A percentile compares a stretch with the other conserved stretches of the same genome.
Evolutionary conservation across 176 grass and related monocot genomes (phyloP).

Genomic region (Carex scoparia): DNA sequence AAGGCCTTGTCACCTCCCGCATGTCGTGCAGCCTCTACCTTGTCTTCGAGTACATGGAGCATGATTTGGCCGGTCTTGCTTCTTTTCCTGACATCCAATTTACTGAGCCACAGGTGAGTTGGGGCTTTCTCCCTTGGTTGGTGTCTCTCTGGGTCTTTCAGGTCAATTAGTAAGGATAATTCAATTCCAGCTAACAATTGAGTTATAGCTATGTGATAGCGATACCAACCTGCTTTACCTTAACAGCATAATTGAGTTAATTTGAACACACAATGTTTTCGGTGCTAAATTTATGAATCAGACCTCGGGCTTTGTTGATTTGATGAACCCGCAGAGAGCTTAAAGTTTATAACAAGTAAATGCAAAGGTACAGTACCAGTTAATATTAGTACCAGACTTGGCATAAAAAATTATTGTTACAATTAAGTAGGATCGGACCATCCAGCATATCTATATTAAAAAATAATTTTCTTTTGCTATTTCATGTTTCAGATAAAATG

Average conservation of each 20-base stretch:
- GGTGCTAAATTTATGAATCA: not conserved
- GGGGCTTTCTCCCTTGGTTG: not conserved
- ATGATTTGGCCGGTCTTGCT: constrained; percentile 86
- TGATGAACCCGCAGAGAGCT: not conserved
- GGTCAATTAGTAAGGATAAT: not conserved
- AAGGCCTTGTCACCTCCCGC: constrained; percentile 90
- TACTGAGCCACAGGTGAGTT: constrained; percentile 74
- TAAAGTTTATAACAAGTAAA: not conserved
- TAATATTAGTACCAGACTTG: not conserved
- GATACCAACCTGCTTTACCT: not conserved
- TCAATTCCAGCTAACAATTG: not conserved
- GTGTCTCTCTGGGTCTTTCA: not conserved
- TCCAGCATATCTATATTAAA: not conserved
- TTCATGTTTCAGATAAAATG: constrained; percentile 78
- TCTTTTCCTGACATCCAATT: constrained; percentile 90
- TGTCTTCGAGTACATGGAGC: constrained; percentile 99
- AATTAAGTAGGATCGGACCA: not conserved
- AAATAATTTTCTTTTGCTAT: not conserved
- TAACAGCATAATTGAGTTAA: not conserved
- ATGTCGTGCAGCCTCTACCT: constrained; percentile 99
- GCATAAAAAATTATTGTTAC: not conserved
- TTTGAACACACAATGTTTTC: not conserved
- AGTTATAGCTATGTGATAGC: not conserved
- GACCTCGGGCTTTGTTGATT: not conserved
- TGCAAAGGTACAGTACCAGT: not conserved